These are phyloP conservation scores for Phytophthora capsici DNA, from an alignment of 352 stramenopile species.

Conservation along the genomic window DNA sequence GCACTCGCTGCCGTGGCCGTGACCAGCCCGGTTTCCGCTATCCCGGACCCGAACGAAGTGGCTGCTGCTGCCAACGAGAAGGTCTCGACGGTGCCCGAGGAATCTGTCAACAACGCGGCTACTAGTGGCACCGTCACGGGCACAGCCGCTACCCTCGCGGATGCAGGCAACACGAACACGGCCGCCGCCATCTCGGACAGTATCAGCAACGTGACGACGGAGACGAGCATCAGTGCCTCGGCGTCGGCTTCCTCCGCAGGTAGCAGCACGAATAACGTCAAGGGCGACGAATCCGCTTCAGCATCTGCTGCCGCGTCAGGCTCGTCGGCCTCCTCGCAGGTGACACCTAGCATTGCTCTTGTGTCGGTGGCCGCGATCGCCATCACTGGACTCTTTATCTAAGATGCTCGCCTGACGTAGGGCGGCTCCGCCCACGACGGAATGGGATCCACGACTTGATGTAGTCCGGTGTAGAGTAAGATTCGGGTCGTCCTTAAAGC, in stretches of 20 bases:
- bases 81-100: slow-evolving; percentile 12
- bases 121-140: background rate
- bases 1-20: slow-evolving; percentile 30
- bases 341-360: slow-evolving; percentile 27
- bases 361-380: slow-evolving; percentile 22
- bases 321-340: slow-evolving; percentile 27
- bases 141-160: slow-evolving; percentile 18
- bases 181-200: slow-evolving; percentile 35
- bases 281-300: slow-evolving; percentile 13
- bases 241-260: slow-evolving; percentile 7
- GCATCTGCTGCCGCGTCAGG: slow-evolving; percentile 23
- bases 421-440: slow-evolving; percentile 25
- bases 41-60: slow-evolving; percentile 32
- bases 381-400: slow-evolving; percentile 41
- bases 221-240: slow-evolving; percentile 28
- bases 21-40: slow-evolving; percentile 23
- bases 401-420: slow-evolving; percentile 16
- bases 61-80: slow-evolving; percentile 27
- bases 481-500: slow-evolving; percentile 21
- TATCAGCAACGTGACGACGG: slow-evolving; percentile 33
- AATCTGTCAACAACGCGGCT: slow-evolving; percentile 17
- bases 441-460: slow-evolving; percentile 32
- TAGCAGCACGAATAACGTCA: slow-evolving; percentile 3
- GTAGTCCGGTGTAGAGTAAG: slow-evolving; percentile 33
- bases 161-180: slow-evolving; percentile 21